These are phyloP conservation scores for Patellifolia procumbens DNA, from an alignment of 179 eudicot genomes.

Conservation along the genomic window DNA sequence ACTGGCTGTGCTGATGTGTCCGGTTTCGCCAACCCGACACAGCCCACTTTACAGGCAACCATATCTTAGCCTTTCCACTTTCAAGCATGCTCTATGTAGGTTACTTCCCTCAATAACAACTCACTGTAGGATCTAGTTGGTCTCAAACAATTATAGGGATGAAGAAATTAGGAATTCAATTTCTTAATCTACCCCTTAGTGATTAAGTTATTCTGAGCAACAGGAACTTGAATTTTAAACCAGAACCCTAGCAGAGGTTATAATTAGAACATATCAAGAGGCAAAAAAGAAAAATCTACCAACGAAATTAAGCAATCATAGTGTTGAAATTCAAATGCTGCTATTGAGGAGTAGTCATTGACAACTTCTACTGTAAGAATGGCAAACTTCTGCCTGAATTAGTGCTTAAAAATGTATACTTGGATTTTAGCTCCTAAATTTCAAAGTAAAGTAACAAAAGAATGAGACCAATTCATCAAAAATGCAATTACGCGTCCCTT, in stretches of 20 bases:
- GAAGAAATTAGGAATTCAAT: not conserved
- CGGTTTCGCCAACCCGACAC: no score
- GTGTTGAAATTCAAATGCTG: not conserved
- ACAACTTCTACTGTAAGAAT: not conserved
- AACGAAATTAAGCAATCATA: not conserved
- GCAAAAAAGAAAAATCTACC: not conserved
- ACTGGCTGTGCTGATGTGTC: no score
- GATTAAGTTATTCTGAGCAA: no score
- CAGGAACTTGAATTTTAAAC: not conserved
- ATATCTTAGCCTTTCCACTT: not conserved
- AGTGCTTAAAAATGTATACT: slow-evolving; percentile 1
- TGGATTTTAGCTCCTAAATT: slow-evolving; percentile 14
- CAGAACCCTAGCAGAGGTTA: not conserved
- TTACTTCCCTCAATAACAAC: not conserved
- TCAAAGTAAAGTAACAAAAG: not conserved
- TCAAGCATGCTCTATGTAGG: not conserved
- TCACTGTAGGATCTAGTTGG: not conserved
- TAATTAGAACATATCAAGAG: no score
- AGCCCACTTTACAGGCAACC: no score
- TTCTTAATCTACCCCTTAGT: no score
- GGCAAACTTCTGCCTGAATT: not conserved
- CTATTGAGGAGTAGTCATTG: not conserved
- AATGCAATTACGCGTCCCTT: slow-evolving; percentile 14
- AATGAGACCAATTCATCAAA: slow-evolving; percentile 15
- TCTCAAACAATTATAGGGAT: not conserved